Conservation (phyloP, 2,329 filamentous ascomycete species). For the Nemania sp. region DNA sequence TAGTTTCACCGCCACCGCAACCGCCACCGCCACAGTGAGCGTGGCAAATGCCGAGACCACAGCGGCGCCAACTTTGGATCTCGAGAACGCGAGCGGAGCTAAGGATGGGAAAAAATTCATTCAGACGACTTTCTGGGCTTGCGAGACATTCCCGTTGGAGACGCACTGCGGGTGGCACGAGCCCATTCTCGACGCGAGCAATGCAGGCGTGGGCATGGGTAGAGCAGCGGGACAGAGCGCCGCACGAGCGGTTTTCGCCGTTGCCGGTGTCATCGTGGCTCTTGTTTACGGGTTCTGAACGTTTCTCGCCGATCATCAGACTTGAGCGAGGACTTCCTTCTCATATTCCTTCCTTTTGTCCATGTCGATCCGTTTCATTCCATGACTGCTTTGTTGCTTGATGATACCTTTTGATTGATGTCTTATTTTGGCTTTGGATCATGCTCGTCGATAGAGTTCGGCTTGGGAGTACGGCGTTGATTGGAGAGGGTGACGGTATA, state of each 20-base stretch:
- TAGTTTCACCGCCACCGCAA: no score
- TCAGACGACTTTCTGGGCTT: constrained; percentile 48
- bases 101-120: constrained; percentile 35
- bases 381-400: no score
- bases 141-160: constrained; percentile 37
- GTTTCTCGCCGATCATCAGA: background rate
- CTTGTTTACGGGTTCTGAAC: constrained; percentile 3
- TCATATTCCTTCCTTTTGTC: no score
- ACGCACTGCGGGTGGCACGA: constrained; percentile 48
- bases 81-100: background rate
- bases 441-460: no score
- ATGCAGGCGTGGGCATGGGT: constrained; percentile 4
- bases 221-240: background rate
- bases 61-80: background rate
- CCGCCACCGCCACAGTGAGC: background rate
- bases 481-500: background rate
- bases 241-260: background rate
- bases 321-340: no score
- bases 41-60: background rate
- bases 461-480: background rate
- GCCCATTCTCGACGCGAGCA: constrained; percentile 40
- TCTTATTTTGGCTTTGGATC: no score
- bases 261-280: background rate
- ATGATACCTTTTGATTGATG: background rate
- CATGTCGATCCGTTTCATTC: no score